Evolutionary conservation across 257 asterid genomes (phyloP), one percentile per base, ranked within the genome.

Genomic region (Ligustrum vulgare): DNA sequence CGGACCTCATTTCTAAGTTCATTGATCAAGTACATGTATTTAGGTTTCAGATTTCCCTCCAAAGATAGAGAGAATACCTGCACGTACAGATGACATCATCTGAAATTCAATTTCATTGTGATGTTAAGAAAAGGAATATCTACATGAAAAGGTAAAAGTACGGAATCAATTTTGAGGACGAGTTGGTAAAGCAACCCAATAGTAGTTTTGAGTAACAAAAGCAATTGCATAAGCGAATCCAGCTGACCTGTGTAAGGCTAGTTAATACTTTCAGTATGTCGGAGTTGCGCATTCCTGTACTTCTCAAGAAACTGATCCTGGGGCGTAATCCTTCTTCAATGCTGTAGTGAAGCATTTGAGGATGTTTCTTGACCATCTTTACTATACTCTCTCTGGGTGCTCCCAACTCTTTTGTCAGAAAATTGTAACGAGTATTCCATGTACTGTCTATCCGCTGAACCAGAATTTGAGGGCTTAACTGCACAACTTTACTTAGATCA

Each of bases 301-400:
- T 89, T 70, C 98, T 75, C 68, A 94, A 82, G 83, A 94, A 94
- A 71, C 89, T 85, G 81, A 94, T 92, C 79, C 98, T 79, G 11
- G 94, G 91, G 72, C 84, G 96, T 75, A 92, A 77, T 69, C 98
- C 98, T 72, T 86, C 94, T 83, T 94, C 97, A 25, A 94, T 80
- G 82, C 98, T 90, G 84, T 94, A 92, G 76, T 94, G 98, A 87
- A 94, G 97, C 68, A 92, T 70, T 82, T 94, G 98, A 67, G 98
- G 98, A 84, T 94, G 98, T 70, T 94, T 94, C 3, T 87, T 88
- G 35, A 94, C 98, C 97, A 94, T 92, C 90, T 94, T 94, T 77
- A 92, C 97, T 31, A 92, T 86, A 76, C 89, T 92, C 65, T 87
- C 92, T 74, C 94, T 88, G 34, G 98, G 97, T 76, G 98, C 97